Base-by-base conservation (phyloP, 2,329 filamentous ascomycete species). In the Arthrobotrys sinensis region DNA sequence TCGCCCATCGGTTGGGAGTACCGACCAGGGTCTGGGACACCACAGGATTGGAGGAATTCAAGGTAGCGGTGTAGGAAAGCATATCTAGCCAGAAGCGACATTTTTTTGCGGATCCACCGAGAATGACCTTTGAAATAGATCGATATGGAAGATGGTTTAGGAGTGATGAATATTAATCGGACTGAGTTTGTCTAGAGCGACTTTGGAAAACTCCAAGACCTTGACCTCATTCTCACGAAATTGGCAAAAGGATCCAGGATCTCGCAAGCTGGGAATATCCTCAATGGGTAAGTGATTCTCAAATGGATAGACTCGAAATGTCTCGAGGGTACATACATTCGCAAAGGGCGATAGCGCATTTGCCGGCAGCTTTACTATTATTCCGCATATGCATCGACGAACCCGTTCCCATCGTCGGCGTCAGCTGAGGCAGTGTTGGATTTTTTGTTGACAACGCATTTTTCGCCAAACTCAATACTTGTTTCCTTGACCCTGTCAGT, bases 11-110 rank as follows among this genome's bases (percentile, higher is more conserved):
- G n/a, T 4, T 66, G 32, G 8, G 46, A 16, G 36, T 72, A 67
- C 36, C 10, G 52, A 32, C 34, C 28, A 16, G 75, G 67, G n/a
- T 68, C 34, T 7, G 53, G 62, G 5, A 78, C 62, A 8, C 63
- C 75, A 28, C 67, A 68, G 16, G 75, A 78, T 32, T 68, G 34
- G 16, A 78, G 55, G 11, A 68, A 72, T 43, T 72, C 45, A 12
- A 48, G 34, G 21, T 78, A 78, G 21, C 75, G 62, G 16, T 36
- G 32, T 4, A 63, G 3, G 53, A 72, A 70, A n/a, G 19, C 28
- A 10, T 55, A 52, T 62, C 16, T 32, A 28, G 50, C 50, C 48
- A 55, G 32, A 21, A 55, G 32, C 4, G 60, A 70, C 60, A 73
- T 66, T 19, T 2, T 48, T 65, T 2, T 1, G 16, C 34, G 12